Percentiles rank a stretch among this genome's conserved stretches.
phyloP scores from a whole-genome alignment of 139 green algal genomes.

The Edaphochlamys debaryana region DNA sequence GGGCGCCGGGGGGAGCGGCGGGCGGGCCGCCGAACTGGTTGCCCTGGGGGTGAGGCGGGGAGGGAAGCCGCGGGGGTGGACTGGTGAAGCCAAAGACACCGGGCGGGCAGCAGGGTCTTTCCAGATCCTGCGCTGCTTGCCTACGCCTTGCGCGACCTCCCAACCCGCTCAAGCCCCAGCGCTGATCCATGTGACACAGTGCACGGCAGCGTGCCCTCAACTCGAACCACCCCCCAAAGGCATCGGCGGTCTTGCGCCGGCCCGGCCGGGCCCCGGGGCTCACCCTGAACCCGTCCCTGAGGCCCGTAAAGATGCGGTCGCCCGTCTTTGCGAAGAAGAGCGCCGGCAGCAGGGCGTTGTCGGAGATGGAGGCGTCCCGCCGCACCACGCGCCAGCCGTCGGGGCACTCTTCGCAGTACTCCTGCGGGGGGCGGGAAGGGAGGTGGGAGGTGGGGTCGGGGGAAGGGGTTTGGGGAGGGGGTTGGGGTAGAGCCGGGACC shows the following conservation, averaged over 20 bases:
- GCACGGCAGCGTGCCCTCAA: too few relatives aligned
- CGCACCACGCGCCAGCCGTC: constrained; percentile 44
- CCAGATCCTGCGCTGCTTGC: too few relatives aligned
- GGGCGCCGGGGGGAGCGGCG: constrained; percentile 14
- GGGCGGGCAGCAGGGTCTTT: too few relatives aligned
- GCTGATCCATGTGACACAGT: too few relatives aligned
- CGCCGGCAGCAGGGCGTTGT: constrained; percentile 69
- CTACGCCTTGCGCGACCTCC: too few relatives aligned
- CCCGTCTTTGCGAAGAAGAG: constrained; percentile 52
- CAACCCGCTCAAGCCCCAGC: too few relatives aligned
- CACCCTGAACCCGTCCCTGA: constrained; percentile 78
- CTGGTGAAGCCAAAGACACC: too few relatives aligned
- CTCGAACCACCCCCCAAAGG: too few relatives aligned
- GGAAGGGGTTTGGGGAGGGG: not conserved
- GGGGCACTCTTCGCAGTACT: constrained; percentile 72
- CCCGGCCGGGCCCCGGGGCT: too few relatives aligned
- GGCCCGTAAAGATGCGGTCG: constrained; percentile 70
- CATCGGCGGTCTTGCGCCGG: too few relatives aligned
- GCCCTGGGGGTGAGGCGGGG: not conserved
- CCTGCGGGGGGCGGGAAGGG: constrained; percentile 42
- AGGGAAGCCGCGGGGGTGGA: too few relatives aligned
- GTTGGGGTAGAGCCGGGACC: too few relatives aligned
- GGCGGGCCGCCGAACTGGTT: constrained; percentile 61
- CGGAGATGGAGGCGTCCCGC: constrained; percentile 51
- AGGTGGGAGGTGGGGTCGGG: not conserved